Conservation (phyloP, 108 stramenopile genomes). For the Conticribra guillardii region DNA sequence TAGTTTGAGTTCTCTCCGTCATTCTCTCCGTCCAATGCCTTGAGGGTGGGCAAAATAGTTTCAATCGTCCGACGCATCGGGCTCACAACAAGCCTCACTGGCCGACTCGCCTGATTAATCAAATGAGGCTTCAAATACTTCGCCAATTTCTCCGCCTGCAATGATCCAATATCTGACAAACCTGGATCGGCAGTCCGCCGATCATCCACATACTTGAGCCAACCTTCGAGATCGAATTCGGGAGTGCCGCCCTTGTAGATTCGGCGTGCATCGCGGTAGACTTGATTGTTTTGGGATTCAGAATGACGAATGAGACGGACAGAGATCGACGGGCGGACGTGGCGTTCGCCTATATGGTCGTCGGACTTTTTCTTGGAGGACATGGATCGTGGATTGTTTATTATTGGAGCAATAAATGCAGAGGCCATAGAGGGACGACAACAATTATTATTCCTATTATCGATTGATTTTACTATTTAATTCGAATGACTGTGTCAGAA, state of each 20-base stretch:
- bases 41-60: conserved; percentile 68
- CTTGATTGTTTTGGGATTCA: conserved; percentile 51
- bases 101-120: conserved; percentile 60
- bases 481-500: too few relatives aligned
- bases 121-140: conserved; percentile 64
- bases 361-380: background rate
- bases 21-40: conserved; percentile 29
- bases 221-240: conserved; percentile 70
- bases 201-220: conserved; percentile 65
- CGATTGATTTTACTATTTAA: too few relatives aligned
- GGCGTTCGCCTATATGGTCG: conserved; percentile 18
- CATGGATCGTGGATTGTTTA: background rate
- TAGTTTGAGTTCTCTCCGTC: background rate
- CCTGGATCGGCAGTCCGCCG: conserved; percentile 66
- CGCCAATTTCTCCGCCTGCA: conserved; percentile 61
- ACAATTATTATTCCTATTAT: too few relatives aligned
- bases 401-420: background rate
- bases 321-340: conserved; percentile 56
- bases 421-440: too few relatives aligned
- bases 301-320: conserved; percentile 74
- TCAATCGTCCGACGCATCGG: conserved; percentile 77
- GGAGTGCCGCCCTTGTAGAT: conserved; percentile 61
- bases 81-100: conserved; percentile 65
- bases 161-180: conserved; percentile 49
- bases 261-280: conserved; percentile 62